Conservation (phyloP, 345 rosid genomes). For the Mallotus nudiflorus region DNA sequence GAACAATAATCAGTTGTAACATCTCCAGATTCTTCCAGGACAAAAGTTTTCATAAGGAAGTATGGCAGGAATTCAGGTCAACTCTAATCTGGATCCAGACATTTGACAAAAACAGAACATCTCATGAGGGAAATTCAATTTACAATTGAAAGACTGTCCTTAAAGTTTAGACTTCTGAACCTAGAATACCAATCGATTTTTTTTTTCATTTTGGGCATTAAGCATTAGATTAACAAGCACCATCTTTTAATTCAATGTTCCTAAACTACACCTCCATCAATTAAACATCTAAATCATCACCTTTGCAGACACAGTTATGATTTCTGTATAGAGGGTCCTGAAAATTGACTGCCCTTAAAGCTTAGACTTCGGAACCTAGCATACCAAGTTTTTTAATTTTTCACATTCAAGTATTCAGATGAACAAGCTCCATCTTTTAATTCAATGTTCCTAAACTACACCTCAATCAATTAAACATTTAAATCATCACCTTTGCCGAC, state of each 20-base stretch:
- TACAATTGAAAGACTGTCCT: too few relatives aligned
- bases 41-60: too few relatives aligned
- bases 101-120: background rate
- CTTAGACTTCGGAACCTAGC: too few relatives aligned
- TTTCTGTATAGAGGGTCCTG: background rate
- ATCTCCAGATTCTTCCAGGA: too few relatives aligned
- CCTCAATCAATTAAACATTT: background rate
- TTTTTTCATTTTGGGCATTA: background rate
- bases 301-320: background rate
- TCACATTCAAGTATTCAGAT: too few relatives aligned
- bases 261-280: background rate
- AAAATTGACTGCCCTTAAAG: background rate
- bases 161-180: background rate
- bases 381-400: too few relatives aligned
- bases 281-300: background rate
- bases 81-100: background rate
- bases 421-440: background rate
- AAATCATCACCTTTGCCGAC: background rate
- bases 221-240: background rate
- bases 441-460: background rate
- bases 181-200: background rate
- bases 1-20: background rate
- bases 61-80: background rate
- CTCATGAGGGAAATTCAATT: too few relatives aligned
- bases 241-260: background rate